Evolutionary conservation across 768 basidiomycete genomes (phyloP).

Genomic region (Boletus pseudo-olivaceus): DNA sequence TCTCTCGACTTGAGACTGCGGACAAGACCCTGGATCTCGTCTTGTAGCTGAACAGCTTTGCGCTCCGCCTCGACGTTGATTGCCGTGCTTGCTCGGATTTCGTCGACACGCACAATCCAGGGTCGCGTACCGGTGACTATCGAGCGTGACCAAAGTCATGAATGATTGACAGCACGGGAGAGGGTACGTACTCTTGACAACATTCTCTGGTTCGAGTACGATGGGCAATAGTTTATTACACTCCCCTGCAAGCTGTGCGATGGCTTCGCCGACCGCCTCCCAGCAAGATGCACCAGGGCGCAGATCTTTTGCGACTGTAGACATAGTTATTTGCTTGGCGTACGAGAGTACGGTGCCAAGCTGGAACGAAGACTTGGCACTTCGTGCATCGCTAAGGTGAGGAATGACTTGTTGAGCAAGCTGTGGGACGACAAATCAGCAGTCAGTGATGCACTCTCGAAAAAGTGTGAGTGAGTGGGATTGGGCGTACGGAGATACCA

Average conservation of each 20-base stretch:
- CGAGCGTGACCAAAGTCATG: background rate
- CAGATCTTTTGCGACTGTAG: constrained; percentile 64
- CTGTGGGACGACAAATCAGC: constrained; percentile 35
- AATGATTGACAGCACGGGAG: background rate
- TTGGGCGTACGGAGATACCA: constrained; percentile 70
- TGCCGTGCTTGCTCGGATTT: constrained; percentile 78
- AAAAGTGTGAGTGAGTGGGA: background rate
- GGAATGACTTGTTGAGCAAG: constrained; percentile 87
- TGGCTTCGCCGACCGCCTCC: constrained; percentile 71
- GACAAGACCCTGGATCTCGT: constrained; percentile 85
- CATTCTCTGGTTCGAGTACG: constrained; percentile 71
- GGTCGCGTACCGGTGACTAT: constrained; percentile 74
- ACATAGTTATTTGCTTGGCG: constrained; percentile 69
- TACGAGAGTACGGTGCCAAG: constrained; percentile 65
- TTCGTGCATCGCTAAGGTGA: constrained; percentile 78
- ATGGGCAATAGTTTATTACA: constrained; percentile 66
- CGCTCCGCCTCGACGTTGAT: constrained; percentile 92
- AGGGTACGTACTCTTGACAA: constrained; percentile 63
- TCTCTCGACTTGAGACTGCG: constrained; percentile 86
- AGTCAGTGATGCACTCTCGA: background rate
- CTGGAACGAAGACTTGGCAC: constrained; percentile 75
- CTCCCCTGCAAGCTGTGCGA: constrained; percentile 68
- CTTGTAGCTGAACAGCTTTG: constrained; percentile 78
- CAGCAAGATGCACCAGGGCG: constrained; percentile 68
- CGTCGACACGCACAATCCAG: constrained; percentile 78